These are phyloP conservation scores for Aspergillus heteromorphus DNA, from an alignment of 495 filamentous ascomycete genomes.

Conservation along the genomic window DNA sequence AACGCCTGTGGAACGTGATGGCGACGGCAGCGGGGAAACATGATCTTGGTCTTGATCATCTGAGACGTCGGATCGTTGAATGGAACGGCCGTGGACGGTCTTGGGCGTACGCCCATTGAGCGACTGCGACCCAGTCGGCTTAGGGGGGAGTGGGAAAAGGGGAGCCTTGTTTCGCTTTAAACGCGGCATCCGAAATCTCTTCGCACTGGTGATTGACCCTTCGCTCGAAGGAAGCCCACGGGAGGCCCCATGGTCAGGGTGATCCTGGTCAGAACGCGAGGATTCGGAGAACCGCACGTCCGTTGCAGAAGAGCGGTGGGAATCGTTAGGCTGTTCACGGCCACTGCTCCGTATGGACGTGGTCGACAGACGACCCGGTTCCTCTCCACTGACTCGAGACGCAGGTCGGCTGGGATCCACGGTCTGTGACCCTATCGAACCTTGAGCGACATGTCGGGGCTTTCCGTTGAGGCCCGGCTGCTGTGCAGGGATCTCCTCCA, in stretches of 20 bases:
- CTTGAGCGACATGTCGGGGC: constrained; percentile 21
- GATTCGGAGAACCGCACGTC: constrained; percentile 80
- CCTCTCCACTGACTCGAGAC: constrained; percentile 59
- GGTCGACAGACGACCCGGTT: constrained; percentile 56
- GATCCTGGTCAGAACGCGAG: constrained; percentile 82
- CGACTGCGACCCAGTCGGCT: constrained; percentile 31
- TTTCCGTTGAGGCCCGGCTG: constrained; percentile 13
- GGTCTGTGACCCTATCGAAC: constrained; percentile 30
- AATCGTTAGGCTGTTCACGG: constrained; percentile 61
- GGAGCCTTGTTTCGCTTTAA: constrained; percentile 76
- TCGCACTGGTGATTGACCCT: constrained; percentile 48
- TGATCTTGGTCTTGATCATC: constrained; percentile 33
- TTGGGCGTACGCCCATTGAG: constrained; percentile 22
- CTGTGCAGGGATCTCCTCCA: constrained; percentile 26
- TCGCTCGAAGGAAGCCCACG: constrained; percentile 27
- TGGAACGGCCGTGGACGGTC: constrained; percentile 16
- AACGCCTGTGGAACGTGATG: constrained; percentile 47
- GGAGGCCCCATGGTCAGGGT: constrained; percentile 62
- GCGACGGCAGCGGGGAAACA: constrained; percentile 51
- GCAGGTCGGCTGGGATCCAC: constrained; percentile 38
- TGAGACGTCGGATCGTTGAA: constrained; percentile 22
- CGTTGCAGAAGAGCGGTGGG: constrained; percentile 60
- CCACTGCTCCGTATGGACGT: constrained; percentile 45
- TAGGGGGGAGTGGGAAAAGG: constrained; percentile 82
- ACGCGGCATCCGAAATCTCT: constrained; percentile 76